Evolutionary conservation across 208 protist species (phyloP), one percentile per base, ranked within the genome.

Genomic region (Trypanosoma scelopori): DNA sequence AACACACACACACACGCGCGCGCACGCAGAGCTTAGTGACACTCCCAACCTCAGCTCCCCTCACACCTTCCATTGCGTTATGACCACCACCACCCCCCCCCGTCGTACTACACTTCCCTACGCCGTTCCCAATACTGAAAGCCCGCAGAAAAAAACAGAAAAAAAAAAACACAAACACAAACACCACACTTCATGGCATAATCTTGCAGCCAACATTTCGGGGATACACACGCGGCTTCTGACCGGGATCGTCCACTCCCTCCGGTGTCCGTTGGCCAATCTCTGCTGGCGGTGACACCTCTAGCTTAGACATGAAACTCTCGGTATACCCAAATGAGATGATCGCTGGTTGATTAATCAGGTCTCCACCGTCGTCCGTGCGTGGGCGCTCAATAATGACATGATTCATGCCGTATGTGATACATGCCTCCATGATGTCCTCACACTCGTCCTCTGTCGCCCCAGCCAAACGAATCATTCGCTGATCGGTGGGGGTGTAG

Each of bases 391-490:
- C 87, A 47, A 92, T 79, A 43, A 96, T 89, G 48, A 85, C 90
- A 71, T 96, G 90, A 55, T 92, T 82, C 87, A 88, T 88, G 59
- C 87, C 90, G 69, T 93, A 96, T 25, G 87, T 96, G 41, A 92
- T 85, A 65, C 84, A 90, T 0, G 90, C 79, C 69, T 96, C 87
- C 90, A 96, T 93, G 39, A 96, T 88, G 50, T 93, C 90, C 66
- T 93, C 87, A 56, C 82, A 93, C 79, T 93, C 90, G 58, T 91
- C 90, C 82, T 93, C 90, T 41, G 90, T 96, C 25, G 87, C 85
- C 58, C 89, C 85, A 13, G 90, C 90, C 12, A 96, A 82, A 4
- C 87, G 84, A 20, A 96, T 80, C 87, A 92, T 91, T 61, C 90
- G 87, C 80, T 93, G 85, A 62, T 96, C 87, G 5, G 74, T 91